Percentiles rank a stretch among this genome's conserved stretches.
Evolutionary conservation across 805 yeast genomes (phyloP).

Genomic region (Candida boleticola): DNA sequence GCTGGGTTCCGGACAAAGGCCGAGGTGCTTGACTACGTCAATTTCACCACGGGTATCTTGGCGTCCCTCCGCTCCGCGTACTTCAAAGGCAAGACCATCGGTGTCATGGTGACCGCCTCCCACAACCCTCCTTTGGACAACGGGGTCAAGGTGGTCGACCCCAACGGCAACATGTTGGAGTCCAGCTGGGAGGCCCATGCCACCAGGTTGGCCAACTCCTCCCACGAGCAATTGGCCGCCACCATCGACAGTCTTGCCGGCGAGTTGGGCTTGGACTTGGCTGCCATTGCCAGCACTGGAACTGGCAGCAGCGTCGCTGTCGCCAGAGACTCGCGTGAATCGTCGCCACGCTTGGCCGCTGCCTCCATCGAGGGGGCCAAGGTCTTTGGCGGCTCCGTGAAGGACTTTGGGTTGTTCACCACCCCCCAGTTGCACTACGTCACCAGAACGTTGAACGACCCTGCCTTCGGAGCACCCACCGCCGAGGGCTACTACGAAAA

Average conservation of each 20-base stretch:
- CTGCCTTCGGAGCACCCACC: slow-evolving; percentile 56
- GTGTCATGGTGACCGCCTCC: slow-evolving; percentile 96
- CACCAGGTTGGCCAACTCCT: slow-evolving; percentile 73
- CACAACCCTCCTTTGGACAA: slow-evolving; percentile 92
- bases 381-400: slow-evolving; percentile 42
- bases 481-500: slow-evolving; percentile 72
- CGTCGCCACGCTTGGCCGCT: slow-evolving; percentile 64
- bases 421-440: slow-evolving; percentile 94
- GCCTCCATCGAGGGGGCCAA: slow-evolving; percentile 63
- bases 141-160: slow-evolving; percentile 93
- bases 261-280: slow-evolving; percentile 46
- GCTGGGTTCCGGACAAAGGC: slow-evolving; percentile 93
- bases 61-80: slow-evolving; percentile 81
- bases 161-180: slow-evolving; percentile 85
- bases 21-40: slow-evolving; percentile 67
- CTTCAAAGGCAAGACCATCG: slow-evolving; percentile 67
- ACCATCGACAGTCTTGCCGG: slow-evolving; percentile 38
- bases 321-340: slow-evolving; percentile 87
- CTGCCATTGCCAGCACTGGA: slow-evolving; percentile 30
- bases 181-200: slow-evolving; percentile 83
- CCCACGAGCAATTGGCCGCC: slow-evolving; percentile 40
- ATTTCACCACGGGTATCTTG: slow-evolving; percentile 77
- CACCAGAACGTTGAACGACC: slow-evolving; percentile 70
- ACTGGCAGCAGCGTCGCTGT: slow-evolving; percentile 50
- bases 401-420: slow-evolving; percentile 70